Evolutionary conservation across 306 rosid species (phyloP).

Genomic region (Ceratonia siliqua): DNA sequence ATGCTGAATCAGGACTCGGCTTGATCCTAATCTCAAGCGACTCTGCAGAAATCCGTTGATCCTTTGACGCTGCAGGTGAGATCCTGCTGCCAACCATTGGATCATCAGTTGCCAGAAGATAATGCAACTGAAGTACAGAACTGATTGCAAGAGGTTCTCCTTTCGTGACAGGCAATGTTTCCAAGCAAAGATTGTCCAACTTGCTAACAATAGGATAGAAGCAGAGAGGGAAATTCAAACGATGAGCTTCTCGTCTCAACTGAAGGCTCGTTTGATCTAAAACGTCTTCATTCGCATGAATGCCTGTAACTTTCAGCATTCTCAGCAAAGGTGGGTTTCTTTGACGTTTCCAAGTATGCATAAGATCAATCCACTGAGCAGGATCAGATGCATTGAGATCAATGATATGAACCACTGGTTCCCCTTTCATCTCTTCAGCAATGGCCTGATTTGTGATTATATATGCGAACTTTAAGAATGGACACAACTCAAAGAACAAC

Average conservation of each 20-base stretch:
- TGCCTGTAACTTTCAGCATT: conserved; percentile 59
- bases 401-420: conserved; percentile 55
- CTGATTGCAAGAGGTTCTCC: conserved; percentile 78
- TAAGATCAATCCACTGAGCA: conserved; percentile 55
- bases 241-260: conserved; percentile 57
- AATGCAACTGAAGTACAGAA: conserved; percentile 65
- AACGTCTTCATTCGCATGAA: conserved; percentile 62
- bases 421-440: conserved; percentile 62
- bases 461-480: conserved; percentile 54
- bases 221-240: conserved; percentile 50
- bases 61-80: conserved; percentile 34
- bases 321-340: conserved; percentile 53
- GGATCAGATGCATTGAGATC: conserved; percentile 65
- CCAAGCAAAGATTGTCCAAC: conserved; percentile 58
- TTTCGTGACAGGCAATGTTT: conserved; percentile 53
- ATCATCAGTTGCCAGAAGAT: conserved; percentile 55
- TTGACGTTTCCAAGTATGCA: conserved; percentile 47
- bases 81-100: conserved; percentile 23
- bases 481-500: conserved; percentile 13
- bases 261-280: conserved; percentile 48
- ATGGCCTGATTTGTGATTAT: conserved; percentile 60
- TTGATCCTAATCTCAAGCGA: conserved; percentile 38
- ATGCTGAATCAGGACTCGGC: conserved; percentile 47
- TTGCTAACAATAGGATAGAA: conserved; percentile 52
- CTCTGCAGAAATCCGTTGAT: conserved; percentile 44